Evolutionary conservation across 305 asterid genomes (phyloP), one percentile per base, ranked within the genome.

Genomic region (Rubia balearica): DNA sequence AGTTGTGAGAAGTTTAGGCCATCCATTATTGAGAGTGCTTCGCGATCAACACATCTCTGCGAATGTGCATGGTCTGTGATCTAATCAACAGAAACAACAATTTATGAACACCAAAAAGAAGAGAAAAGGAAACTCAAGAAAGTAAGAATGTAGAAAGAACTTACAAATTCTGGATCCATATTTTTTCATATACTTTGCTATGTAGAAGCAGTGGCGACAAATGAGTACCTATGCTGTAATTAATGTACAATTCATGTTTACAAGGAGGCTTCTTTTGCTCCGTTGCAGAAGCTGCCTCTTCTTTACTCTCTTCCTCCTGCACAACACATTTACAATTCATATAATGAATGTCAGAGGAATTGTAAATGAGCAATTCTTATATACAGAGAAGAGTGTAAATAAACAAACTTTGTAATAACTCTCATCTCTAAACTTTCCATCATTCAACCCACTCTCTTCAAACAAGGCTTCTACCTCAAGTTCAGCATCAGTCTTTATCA

Each of bases 101-200:
- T 30, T 11, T 9, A 22, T 59, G 63, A 22, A 8, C 16, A 21
- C 24, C 8, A 27, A 55, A 8, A 55, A 8, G 7, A 55, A 6
- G 4, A 19, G 10, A 59, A 21, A 59, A 24, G 2, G 21, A 16
- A 21, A 30, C 38, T 0, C 9, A 59, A 59, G 63, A 45, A 59
- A 59, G 8, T 21, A 21, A 11, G 21, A 59, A 24, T 0, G 38
- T 17, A 21, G 14, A 71, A 45, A 71, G 16, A 13, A 70, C 75
- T 75, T 63, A 70, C 79, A 53, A 69, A 75, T 27, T 13, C 19
- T 0, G 87, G 88, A 9, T 68, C 61, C 8, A 88, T 67, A n/a
- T 86, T 77, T 77, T 49, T 85, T 2, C n/a, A 85, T 79, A 61
- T 63, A 86, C 9, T 71, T 67, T 43, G 60, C 86, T n/a, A 80